phyloP scores from a whole-genome alignment of 2,329 filamentous ascomycete species.

The Botrytis squamosa region DNA sequence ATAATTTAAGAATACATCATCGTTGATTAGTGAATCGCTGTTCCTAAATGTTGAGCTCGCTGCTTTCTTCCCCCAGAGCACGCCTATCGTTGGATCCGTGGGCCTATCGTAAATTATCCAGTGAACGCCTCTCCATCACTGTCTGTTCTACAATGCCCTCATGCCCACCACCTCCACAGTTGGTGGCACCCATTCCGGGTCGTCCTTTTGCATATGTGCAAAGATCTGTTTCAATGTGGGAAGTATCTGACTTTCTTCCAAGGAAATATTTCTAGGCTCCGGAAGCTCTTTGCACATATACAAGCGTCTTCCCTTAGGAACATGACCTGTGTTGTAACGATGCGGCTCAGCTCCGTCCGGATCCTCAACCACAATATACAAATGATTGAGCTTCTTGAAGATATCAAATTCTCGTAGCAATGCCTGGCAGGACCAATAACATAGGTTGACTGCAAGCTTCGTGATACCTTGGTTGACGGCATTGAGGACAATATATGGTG shows the following conservation, averaged over 20 bases:
- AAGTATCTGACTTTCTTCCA: not conserved
- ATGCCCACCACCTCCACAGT: not conserved
- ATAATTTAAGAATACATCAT: not conserved
- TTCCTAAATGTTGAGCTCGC: slow-evolving; percentile 39
- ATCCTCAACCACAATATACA: not conserved
- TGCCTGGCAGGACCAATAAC: not conserved
- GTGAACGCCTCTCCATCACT: not conserved
- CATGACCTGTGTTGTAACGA: not conserved
- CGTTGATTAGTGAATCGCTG: not conserved
- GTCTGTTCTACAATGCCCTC: not conserved
- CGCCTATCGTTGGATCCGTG: not conserved
- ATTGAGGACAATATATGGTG: not conserved
- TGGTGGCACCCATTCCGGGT: not conserved
- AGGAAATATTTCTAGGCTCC: not conserved
- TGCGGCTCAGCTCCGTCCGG: not conserved
- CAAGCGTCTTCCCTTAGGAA: not conserved
- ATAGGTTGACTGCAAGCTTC: not conserved
- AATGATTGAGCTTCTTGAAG: not conserved
- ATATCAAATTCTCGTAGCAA: not conserved
- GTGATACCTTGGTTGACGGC: not conserved
- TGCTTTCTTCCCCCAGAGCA: not conserved
- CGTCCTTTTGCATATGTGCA: not conserved
- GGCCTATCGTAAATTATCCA: not conserved
- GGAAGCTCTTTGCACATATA: not conserved
- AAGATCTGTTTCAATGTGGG: not conserved